These are phyloP conservation scores for Solanum paucissectum DNA, from an alignment of 257 asterid species.

Conservation along the genomic window DNA sequence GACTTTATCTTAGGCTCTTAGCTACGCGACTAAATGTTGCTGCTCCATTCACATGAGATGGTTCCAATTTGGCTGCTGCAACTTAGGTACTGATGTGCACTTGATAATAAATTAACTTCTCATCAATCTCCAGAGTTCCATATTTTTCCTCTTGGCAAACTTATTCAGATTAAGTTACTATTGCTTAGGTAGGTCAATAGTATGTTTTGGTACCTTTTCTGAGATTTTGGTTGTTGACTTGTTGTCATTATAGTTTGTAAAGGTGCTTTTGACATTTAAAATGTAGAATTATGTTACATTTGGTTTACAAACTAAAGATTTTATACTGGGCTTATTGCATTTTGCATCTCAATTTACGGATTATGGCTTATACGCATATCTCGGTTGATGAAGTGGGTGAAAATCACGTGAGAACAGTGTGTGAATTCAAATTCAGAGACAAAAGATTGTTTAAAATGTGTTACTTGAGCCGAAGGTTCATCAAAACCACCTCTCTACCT, in stretches of 20 bases:
- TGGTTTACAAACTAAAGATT: background rate
- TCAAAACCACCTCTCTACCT: accelerated
- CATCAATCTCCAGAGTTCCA: background rate
- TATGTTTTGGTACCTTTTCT: background rate
- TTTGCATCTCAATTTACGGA: background rate
- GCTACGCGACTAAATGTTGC: background rate
- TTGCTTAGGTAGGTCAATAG: background rate
- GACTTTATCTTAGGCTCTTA: background rate
- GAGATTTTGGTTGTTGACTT: background rate
- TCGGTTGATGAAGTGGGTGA: background rate
- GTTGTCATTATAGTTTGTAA: background rate
- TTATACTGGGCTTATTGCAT: background rate
- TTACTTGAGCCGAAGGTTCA: background rate
- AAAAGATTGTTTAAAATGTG: background rate
- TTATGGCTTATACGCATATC: background rate
- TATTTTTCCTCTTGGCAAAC: background rate
- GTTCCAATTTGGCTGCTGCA: background rate
- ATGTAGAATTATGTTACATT: background rate
- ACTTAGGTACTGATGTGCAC: background rate
- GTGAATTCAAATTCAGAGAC: background rate
- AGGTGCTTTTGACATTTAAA: background rate
- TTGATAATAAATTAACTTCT: background rate
- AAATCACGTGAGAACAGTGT: background rate
- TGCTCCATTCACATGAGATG: background rate
- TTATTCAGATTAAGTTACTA: background rate